A percentile compares a stretch with the other conserved stretches of the same genome.
Evolutionary conservation across 2,329 filamentous ascomycete genomes (phyloP).

Genomic region (Apiospora marii): DNA sequence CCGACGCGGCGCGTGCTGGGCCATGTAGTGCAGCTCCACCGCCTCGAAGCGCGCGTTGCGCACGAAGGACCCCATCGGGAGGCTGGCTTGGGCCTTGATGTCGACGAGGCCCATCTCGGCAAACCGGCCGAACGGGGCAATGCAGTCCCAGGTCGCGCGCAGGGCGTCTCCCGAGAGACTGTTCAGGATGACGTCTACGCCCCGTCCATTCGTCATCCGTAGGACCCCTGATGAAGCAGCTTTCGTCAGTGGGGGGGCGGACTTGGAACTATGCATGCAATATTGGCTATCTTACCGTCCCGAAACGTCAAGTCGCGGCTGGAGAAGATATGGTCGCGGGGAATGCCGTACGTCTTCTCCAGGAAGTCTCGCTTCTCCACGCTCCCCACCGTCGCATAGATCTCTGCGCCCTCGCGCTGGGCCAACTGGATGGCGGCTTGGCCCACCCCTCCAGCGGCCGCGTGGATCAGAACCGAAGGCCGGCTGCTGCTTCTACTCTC

Average conservation of each 20-base stretch:
- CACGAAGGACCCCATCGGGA: conserved; percentile 22
- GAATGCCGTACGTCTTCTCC: conserved; percentile 20
- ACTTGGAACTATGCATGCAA: too few relatives aligned
- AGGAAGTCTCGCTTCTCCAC: conserved; percentile 25
- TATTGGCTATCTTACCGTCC: conserved; percentile 24
- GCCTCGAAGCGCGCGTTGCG: too few relatives aligned
- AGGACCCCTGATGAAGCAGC: too few relatives aligned
- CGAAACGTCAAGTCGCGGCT: conserved; percentile 42
- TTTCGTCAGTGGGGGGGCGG: too few relatives aligned
- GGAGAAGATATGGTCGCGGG: conserved; percentile 28
- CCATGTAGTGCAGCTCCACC: too few relatives aligned
- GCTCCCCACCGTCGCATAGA: conserved; percentile 26
- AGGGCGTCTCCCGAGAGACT: not conserved
- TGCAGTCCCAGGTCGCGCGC: conserved; percentile 24
- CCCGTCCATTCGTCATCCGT: not conserved
- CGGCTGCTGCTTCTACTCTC: too few relatives aligned
- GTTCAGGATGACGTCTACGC: not conserved
- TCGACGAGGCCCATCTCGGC: conserved; percentile 26
- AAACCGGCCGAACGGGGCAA: conserved; percentile 26
- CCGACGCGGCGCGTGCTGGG: too few relatives aligned
- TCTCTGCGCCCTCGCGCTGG: conserved; percentile 16
- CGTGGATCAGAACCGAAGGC: conserved; percentile 28
- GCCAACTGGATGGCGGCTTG: conserved; percentile 29
- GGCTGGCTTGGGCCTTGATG: conserved; percentile 16
- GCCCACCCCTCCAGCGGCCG: conserved; percentile 29